Conservation (phyloP, 2,329 filamentous ascomycete species). For the Aureobasidium zeae region DNA sequence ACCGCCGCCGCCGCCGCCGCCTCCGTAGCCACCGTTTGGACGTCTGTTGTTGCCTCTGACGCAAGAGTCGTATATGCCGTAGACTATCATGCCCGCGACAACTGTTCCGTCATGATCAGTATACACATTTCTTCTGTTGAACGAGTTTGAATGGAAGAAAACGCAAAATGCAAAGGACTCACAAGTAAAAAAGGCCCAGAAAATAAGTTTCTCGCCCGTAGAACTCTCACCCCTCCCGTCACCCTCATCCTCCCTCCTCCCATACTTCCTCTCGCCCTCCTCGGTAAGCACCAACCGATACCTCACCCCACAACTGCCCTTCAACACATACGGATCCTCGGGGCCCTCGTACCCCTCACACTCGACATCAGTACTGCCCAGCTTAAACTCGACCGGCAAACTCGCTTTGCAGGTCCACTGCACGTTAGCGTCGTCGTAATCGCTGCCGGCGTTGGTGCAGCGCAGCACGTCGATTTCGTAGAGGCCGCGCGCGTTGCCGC, state of each 20-base stretch:
- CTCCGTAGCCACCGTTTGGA: constrained; percentile 27
- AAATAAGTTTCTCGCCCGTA: constrained; percentile 35
- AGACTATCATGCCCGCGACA: constrained; percentile 25
- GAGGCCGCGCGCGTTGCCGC: constrained; percentile 50
- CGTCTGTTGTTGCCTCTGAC: constrained; percentile 16
- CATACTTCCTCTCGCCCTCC: constrained; percentile 62
- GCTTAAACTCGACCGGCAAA: constrained; percentile 55
- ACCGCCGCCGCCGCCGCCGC: constrained; percentile 34
- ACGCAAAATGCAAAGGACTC: constrained; percentile 12
- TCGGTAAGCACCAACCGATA: constrained; percentile 74
- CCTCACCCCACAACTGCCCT: constrained; percentile 86
- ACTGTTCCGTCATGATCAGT: constrained; percentile 17
- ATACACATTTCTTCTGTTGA: background rate
- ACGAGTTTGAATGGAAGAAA: no score
- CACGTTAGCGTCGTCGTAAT: constrained; percentile 70
- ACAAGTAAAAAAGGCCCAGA: constrained; percentile 52
- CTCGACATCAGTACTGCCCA: constrained; percentile 79
- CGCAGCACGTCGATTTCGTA: constrained; percentile 75
- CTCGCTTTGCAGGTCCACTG: constrained; percentile 81
- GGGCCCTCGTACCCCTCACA: constrained; percentile 78
- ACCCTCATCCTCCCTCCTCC: constrained; percentile 30
- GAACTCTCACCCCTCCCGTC: background rate
- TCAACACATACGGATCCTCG: constrained; percentile 78
- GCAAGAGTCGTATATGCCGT: constrained; percentile 23
- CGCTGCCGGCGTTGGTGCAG: constrained; percentile 75